Conservation (phyloP, 2,329 filamentous ascomycete species). For the Aspergillus sp. region DNA sequence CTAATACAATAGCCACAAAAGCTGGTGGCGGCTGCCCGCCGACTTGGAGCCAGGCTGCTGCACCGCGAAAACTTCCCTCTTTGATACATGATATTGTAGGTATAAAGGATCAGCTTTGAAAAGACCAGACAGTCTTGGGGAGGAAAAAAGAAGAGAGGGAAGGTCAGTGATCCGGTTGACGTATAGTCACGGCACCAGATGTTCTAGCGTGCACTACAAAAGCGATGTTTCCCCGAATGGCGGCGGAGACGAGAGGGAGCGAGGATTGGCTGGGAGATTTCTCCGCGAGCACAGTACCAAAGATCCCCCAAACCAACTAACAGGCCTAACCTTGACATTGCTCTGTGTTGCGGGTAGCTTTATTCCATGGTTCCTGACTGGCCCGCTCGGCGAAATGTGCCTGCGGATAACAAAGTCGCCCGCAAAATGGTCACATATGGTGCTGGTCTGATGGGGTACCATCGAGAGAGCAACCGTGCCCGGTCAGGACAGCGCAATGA, state of each 20-base stretch:
- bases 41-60: not conserved
- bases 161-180: not conserved
- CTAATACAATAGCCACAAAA: not conserved
- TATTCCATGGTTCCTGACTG: not conserved
- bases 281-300: conserved; percentile 12
- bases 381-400: not conserved
- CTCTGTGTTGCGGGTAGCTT: not conserved
- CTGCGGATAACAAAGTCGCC: not conserved
- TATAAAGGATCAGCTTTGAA: too few species aligned
- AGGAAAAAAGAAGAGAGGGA: not conserved
- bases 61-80: not conserved
- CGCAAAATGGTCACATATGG: not conserved
- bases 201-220: not conserved
- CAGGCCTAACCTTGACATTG: not conserved
- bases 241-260: conserved; percentile 16
- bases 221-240: not conserved
- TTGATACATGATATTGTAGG: not conserved
- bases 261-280: conserved; percentile 21
- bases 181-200: not conserved
- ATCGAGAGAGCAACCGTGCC: not conserved
- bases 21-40: not conserved
- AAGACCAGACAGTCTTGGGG: not conserved
- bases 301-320: not conserved
- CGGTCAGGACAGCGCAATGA: not conserved
- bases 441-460: not conserved